Conservation (phyloP, 352 stramenopile genomes). For the Phytopythium montanum region DNA sequence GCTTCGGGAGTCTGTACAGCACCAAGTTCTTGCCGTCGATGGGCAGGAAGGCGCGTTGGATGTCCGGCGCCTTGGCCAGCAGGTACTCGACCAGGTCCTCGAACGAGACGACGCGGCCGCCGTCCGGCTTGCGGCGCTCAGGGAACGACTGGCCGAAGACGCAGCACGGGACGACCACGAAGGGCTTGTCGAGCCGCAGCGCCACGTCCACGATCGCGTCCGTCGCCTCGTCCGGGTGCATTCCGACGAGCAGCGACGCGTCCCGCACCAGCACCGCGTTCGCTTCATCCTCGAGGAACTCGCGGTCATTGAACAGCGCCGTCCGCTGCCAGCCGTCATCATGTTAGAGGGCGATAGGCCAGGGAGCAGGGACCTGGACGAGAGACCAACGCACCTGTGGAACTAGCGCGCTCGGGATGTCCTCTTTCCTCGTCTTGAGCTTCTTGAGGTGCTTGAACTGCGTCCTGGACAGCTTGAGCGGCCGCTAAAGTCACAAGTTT, state of each 20-base stretch:
- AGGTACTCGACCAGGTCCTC: slow-evolving; percentile 81
- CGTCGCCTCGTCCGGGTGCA: slow-evolving; percentile 95
- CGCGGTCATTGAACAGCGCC: slow-evolving; percentile 61
- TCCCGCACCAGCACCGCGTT: slow-evolving; percentile 58
- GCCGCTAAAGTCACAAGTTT: slow-evolving; percentile 39
- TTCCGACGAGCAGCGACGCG: slow-evolving; percentile 86
- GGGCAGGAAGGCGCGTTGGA: slow-evolving; percentile 59
- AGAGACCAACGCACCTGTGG: slow-evolving; percentile 31
- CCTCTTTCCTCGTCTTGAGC: slow-evolving; percentile 37
- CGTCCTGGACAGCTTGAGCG: slow-evolving; percentile 62
- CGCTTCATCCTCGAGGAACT: slow-evolving; percentile 40
- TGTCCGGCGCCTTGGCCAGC: slow-evolving; percentile 51
- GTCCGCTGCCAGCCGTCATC: slow-evolving; percentile 18
- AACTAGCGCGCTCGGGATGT: slow-evolving; percentile 28
- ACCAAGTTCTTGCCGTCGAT: slow-evolving; percentile 87
- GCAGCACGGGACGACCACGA: slow-evolving; percentile 96
- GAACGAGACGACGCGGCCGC: slow-evolving; percentile 66
- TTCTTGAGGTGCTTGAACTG: slow-evolving; percentile 76
- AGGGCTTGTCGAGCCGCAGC: slow-evolving; percentile 87
- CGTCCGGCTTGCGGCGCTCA: slow-evolving; percentile 36
- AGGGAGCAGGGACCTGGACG: background rate
- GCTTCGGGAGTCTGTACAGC: slow-evolving; percentile 39
- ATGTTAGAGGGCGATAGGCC: too few species aligned
- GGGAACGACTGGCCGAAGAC: slow-evolving; percentile 93
- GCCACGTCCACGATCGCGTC: slow-evolving; percentile 94